Base-by-base conservation (phyloP, 2,329 filamentous ascomycete genomes). In the Aaosphaeria pasadenensis region DNA sequence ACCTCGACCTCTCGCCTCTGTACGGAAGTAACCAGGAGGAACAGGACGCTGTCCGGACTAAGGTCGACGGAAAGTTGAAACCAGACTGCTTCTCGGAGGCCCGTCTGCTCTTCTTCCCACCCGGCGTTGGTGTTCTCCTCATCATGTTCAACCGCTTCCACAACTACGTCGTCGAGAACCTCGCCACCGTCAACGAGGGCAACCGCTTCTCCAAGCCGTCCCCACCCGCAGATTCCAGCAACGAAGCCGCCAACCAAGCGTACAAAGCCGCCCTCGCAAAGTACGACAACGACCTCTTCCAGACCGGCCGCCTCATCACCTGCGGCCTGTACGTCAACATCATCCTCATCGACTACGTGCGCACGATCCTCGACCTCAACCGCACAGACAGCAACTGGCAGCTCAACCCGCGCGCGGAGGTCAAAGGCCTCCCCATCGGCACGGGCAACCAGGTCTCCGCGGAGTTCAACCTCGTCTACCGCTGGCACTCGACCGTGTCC, bases 401-500 rank as follows among this genome's bases (percentile, higher is more conserved):
- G 1, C 77, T 95, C 30, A 88, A 94, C 59, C 89, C 89, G 1
- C 80, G 89, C 28, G 79, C 82, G 9, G 82, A 87, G 56, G 87
- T 85, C 69, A 76, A 77, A 31, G 69, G 78, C 2, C 80, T 86
- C 0, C 83, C 88, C 40, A 78, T 84, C 28, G 90, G 88, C 39
- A 82, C 87, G 0, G 90, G 90, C 44, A 95, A 94, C 60, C 84
- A 87, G 55, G 88, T 92, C 5, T 92, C 88, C 0, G 88, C 87
- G 4, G 90, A 95, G 72, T 95, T 95, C 77, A 95, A 94, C 63
- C 77, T 95, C 7, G 87, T 88, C 56, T 95, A 95, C 68, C 80
- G 89, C 54, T 95, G 89, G 89, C 89, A 95, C 73, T 89, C 88
- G 3, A 85, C 86, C 57, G 88, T 94, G 57, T 81, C 79, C 35